These are phyloP conservation scores for Agrocybe pediades DNA, from an alignment of 768 basidiomycete species.

Conservation along the genomic window DNA sequence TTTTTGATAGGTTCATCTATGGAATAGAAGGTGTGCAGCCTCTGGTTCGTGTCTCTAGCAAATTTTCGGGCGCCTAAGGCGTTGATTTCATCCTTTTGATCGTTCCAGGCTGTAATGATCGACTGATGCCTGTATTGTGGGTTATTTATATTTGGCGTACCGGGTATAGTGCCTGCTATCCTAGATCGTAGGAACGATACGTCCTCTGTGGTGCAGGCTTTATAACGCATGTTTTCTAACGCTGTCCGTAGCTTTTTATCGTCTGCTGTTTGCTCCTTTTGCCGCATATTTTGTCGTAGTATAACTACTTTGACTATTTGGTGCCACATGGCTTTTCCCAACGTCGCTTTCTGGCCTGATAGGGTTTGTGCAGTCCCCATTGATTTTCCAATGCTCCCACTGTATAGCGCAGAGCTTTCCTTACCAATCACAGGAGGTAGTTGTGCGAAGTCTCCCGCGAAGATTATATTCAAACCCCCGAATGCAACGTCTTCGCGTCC, in stretches of 20 bases:
- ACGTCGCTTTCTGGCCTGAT: constrained; percentile 20
- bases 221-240: constrained; percentile 40
- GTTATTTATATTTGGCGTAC: constrained; percentile 11
- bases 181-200: constrained; percentile 31
- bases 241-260: constrained; percentile 29
- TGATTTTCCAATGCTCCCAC: neutral
- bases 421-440: constrained; percentile 32
- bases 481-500: constrained; percentile 21
- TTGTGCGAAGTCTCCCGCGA: constrained; percentile 49
- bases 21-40: constrained; percentile 24
- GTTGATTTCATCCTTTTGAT: constrained; percentile 39
- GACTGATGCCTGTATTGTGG: constrained; percentile 31
- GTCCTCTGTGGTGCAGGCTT: constrained; percentile 38
- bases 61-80: constrained; percentile 28
- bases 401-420: constrained; percentile 16
- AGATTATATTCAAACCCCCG: constrained; percentile 41
- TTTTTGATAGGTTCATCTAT: constrained; percentile 16
- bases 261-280: constrained; percentile 16
- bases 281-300: constrained; percentile 36
- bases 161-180: constrained; percentile 16
- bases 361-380: neutral
- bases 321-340: constrained; percentile 36
- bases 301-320: constrained; percentile 34
- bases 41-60: constrained; percentile 30
- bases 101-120: constrained; percentile 39